These are phyloP conservation scores for Zymoseptoria tritici DNA, from an alignment of 2,329 filamentous ascomycete species.

Conservation along the genomic window DNA sequence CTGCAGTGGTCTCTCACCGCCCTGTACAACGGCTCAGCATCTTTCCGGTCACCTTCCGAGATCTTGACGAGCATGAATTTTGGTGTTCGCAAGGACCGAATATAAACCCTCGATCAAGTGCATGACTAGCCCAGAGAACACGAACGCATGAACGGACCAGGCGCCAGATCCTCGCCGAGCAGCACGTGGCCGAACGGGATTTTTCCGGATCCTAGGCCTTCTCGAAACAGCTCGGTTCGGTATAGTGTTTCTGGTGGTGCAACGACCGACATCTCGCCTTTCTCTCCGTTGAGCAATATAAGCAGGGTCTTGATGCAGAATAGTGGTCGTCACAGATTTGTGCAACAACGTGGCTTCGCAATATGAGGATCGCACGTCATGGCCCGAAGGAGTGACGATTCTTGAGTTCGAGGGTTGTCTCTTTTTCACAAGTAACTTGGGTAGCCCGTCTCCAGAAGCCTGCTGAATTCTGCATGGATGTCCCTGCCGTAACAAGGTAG, in stretches of 20 bases:
- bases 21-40: background rate
- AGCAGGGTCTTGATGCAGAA: no score
- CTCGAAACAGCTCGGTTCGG: background rate
- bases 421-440: background rate
- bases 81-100: background rate
- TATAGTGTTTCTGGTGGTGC: background rate
- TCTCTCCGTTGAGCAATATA: no score
- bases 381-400: background rate
- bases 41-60: background rate
- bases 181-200: background rate
- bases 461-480: background rate
- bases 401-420: background rate
- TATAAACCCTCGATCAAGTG: background rate
- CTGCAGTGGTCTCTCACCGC: background rate
- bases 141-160: background rate
- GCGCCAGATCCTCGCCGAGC: background rate
- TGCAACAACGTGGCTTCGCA: background rate
- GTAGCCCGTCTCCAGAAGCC: background rate
- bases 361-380: background rate
- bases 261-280: background rate
- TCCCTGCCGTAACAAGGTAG: background rate
- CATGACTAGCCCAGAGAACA: background rate
- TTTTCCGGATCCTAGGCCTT: background rate
- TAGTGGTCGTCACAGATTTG: background rate
- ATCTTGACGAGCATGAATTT: background rate